These are phyloP conservation scores for Drosera capensis DNA, from an alignment of 148 eudicot species.

Conservation along the genomic window DNA sequence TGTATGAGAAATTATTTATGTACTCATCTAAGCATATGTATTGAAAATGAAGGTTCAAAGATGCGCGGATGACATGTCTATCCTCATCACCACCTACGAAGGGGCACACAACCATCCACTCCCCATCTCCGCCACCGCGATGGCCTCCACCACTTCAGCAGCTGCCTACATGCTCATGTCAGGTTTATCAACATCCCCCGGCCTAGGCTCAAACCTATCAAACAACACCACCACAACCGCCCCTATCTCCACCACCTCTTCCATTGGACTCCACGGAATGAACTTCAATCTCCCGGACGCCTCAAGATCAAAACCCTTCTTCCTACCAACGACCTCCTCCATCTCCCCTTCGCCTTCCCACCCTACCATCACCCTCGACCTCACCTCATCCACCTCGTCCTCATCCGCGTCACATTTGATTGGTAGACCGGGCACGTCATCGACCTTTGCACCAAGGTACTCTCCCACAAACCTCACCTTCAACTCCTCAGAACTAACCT, in stretches of 20 bases:
- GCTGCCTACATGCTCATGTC: slow-evolving; percentile 66
- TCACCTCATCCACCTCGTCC: slow-evolving; percentile 35
- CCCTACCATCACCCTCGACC: slow-evolving; percentile 80
- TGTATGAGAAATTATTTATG: background rate
- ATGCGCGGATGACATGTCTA: slow-evolving; percentile 76
- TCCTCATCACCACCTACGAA: slow-evolving; percentile 79
- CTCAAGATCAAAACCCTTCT: slow-evolving; percentile 23
- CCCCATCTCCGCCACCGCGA: slow-evolving; percentile 59
- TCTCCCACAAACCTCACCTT: slow-evolving; percentile 50
- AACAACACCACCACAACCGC: slow-evolving; percentile 2
- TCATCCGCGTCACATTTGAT: slow-evolving; percentile 2
- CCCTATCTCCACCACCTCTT: slow-evolving; percentile 3
- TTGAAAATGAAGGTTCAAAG: slow-evolving; percentile 51
- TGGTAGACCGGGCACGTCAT: background rate
- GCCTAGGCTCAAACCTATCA: slow-evolving; percentile 6
- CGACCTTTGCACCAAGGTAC: slow-evolving; percentile 12
- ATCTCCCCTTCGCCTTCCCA: slow-evolving; percentile 33
- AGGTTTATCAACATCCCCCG: slow-evolving; percentile 40
- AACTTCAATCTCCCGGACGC: slow-evolving; percentile 33
- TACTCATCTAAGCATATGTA: too few species aligned
- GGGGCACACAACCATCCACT: slow-evolving; percentile 91
- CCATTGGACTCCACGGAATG: slow-evolving; percentile 20
- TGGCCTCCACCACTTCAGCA: slow-evolving; percentile 88
- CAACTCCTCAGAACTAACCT: slow-evolving; percentile 32
- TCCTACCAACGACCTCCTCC: slow-evolving; percentile 30